Evolutionary conservation across 805 yeast species (phyloP), one percentile per base, ranked within the genome.

Genomic region (Candida coquimbonensis): DNA sequence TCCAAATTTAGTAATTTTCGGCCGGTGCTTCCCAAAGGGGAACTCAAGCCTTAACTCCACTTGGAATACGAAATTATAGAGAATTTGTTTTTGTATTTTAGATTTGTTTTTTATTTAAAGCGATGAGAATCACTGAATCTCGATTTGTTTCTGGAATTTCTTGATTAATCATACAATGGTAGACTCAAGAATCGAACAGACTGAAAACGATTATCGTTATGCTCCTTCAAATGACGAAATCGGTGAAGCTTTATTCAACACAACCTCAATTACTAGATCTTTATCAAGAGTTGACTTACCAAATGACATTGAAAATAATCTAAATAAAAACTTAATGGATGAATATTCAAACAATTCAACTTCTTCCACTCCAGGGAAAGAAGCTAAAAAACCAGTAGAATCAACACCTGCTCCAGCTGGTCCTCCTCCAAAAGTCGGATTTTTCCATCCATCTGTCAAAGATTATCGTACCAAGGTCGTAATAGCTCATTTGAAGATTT

Each of bases 381-480:
- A 37, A 31, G 27, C n/a, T 17, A 9, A 21, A 21, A 21, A 21
- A 21, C 24, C 24, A 21, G 24, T 12, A 8, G 21, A 17, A n/a
- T 14, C 26, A 21, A 9, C 13, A 7, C 36, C 33, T 16, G 31
- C 39, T 26, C 21, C n/a, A 6, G 1, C 25, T 21, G 47, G 43
- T 34, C 42, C 45, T 6, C 35, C 44, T 4, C 31, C 35, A 9
- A 56, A 54, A 41, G 60, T 56, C 26, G 51, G 51, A 1, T 21
- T 54, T 21, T 40, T 48, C 26, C 42, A 50, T 38, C 41, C 51
- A 3, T 42, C 53, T 0, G 38, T 56, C 25, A 11, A 42, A 5
- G 45, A 40, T 24, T 25, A 52, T 3, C 51, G 60, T 32, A n/a
- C n/a, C 3, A 44, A 48, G 32, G 52, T 53, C 3, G n/a, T 38